Evolutionary conservation across 2,329 filamentous ascomycete genomes (phyloP), one percentile per base, ranked within the genome.

Genomic region (Hymenoscyphus linearis): DNA sequence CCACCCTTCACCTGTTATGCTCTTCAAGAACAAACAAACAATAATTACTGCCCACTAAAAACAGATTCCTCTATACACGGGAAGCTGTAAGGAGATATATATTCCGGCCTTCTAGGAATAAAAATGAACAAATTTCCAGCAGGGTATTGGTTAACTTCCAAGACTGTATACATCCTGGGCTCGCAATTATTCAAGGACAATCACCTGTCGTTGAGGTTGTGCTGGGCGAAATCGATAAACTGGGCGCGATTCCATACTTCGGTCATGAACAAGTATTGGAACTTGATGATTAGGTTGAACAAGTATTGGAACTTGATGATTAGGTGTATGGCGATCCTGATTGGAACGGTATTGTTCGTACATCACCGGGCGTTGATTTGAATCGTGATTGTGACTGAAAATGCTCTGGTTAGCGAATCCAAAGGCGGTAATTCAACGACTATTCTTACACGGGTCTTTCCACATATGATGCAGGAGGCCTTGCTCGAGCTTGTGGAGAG

Each of bases 371-470:
- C 37, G 61, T 6, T 58, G 57, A 52, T 35, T 37, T 57, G 18
- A 3, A 44, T 59, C 31, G 35, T 34, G 52, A 14, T 59, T 25
- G 34, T 54, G 47, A 18, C 57, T 59, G 44, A 12, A 52, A 16
- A n/a, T 10, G 31, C 31, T 44, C 22, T 52, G 3, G 60, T 71
- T 50, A 71, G 69, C 60, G 62, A 55, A 55, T 52, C 40, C 58
- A 59, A 40, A 34, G 10, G 47, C 18, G 44, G 27, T 4, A 22
- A 40, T n/a, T 34, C 40, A 62, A 58, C 34, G 27, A 53, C 27
- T 47, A 13, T 16, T 69, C 69, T 71, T 68, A 72, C 70, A 65
- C 59, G 31, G 65, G 61, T 58, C 67, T 67, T 57, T 72, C 66
- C 18, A 61, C 27, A 59, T 68, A 67, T 56, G 60, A 60, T n/a